These are phyloP conservation scores for Colletotrichum brevisporum DNA, from an alignment of 2,329 filamentous ascomycete genomes.

Conservation along the genomic window DNA sequence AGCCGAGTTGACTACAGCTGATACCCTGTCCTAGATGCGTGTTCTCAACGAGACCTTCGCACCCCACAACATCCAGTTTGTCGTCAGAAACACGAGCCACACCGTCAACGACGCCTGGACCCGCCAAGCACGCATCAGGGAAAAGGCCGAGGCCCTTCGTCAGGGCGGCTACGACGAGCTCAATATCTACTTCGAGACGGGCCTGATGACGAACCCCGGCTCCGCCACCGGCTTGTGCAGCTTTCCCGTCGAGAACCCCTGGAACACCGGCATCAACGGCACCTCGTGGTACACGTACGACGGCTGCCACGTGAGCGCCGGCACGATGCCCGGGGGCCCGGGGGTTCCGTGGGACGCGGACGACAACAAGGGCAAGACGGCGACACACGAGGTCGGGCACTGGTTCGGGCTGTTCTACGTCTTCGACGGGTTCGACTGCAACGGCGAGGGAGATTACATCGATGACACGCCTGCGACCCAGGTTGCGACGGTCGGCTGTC, in stretches of 20 bases:
- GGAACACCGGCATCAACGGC: slow-evolving; percentile 34
- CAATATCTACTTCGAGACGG: slow-evolving; percentile 57
- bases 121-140: slow-evolving; percentile 23
- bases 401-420: slow-evolving; percentile 61
- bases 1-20: neutral
- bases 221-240: slow-evolving; percentile 56
- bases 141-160: slow-evolving; percentile 43
- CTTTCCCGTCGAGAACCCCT: slow-evolving; percentile 50
- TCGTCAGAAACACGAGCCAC: slow-evolving; percentile 22
- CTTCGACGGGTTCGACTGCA: slow-evolving; percentile 54
- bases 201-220: slow-evolving; percentile 34
- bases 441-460: slow-evolving; percentile 50
- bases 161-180: slow-evolving; percentile 55
- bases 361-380: slow-evolving; percentile 44
- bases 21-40: slow-evolving; percentile 13
- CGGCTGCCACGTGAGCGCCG: slow-evolving; percentile 41
- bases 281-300: slow-evolving; percentile 35
- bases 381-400: slow-evolving; percentile 58
- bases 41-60: slow-evolving; percentile 36
- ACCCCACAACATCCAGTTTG: slow-evolving; percentile 34
- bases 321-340: slow-evolving; percentile 40
- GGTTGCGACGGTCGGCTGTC: slow-evolving; percentile 48
- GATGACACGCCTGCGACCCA: slow-evolving; percentile 50
- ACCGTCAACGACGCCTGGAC: slow-evolving; percentile 38
- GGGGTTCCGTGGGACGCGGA: slow-evolving; percentile 38